Evolutionary conservation across 2,329 filamentous ascomycete species (phyloP).

Genomic region (Epichloe coenophiala): DNA sequence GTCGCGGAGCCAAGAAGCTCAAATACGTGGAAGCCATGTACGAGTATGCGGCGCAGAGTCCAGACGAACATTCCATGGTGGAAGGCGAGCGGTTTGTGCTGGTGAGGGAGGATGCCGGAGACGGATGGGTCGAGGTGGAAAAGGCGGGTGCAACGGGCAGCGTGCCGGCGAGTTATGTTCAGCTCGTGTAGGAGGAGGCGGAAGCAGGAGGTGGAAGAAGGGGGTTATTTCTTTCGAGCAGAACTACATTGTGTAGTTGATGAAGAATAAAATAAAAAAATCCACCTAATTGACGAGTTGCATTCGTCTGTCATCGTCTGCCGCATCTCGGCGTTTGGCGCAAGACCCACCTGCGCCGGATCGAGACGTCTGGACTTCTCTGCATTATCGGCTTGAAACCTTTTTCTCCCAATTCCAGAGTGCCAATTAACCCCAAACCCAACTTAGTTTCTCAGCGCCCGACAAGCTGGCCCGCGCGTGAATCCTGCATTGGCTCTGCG

Average conservation of each 20-base stretch:
- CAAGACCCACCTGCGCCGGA: background rate
- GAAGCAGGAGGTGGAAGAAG: background rate
- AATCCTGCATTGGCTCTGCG: too few species aligned
- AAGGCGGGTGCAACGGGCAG: slow-evolving; percentile 75
- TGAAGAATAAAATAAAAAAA: too few species aligned
- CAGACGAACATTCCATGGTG: slow-evolving; percentile 76
- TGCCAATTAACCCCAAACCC: too few species aligned
- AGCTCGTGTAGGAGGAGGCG: slow-evolving; percentile 43
- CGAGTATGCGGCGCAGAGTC: slow-evolving; percentile 75
- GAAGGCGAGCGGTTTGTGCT: slow-evolving; percentile 90
- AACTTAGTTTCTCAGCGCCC: too few species aligned
- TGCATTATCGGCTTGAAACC: background rate
- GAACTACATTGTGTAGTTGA: background rate
- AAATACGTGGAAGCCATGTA: slow-evolving; percentile 90
- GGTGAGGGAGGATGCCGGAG: slow-evolving; percentile 73
- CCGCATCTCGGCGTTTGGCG: too few species aligned
- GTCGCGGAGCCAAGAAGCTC: slow-evolving; percentile 82
- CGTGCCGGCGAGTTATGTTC: slow-evolving; percentile 88
- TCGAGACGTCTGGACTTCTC: background rate
- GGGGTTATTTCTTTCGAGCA: background rate
- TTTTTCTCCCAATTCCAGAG: background rate
- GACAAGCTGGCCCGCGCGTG: too few species aligned
- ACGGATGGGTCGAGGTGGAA: slow-evolving; percentile 96
- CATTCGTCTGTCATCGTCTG: too few species aligned
- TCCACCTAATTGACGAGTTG: background rate